Conservation (phyloP, 306 rosid genomes). For the Quillaja saponaria region DNA sequence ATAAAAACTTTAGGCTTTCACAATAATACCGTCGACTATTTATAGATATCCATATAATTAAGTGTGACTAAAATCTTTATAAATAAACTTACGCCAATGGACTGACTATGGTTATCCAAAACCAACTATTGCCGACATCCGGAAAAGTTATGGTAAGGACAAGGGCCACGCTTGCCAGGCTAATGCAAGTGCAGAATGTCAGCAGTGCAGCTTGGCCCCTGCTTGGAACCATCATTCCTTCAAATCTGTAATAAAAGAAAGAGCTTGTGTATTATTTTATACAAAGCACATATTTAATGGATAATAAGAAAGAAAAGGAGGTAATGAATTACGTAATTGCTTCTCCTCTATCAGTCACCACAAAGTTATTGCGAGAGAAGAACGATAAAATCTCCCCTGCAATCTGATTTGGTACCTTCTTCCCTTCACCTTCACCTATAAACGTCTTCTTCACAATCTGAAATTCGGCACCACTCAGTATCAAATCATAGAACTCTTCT, state of each 20-base stretch:
- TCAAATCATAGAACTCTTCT: background rate
- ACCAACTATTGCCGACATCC: constrained; percentile 89
- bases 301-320: background rate
- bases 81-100: constrained; percentile 79
- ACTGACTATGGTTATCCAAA: constrained; percentile 71
- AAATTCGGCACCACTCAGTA: background rate
- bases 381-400: constrained; percentile 90
- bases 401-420: constrained; percentile 59
- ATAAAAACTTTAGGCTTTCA: no score
- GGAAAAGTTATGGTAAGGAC: constrained; percentile 88
- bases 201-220: constrained; percentile 82
- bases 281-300: background rate
- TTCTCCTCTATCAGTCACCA: constrained; percentile 75
- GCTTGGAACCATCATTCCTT: constrained; percentile 86
- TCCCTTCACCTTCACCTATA: constrained; percentile 51
- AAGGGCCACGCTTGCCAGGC: constrained; percentile 84
- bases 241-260: constrained; percentile 60
- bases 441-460: constrained; percentile 91
- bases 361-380: constrained; percentile 84
- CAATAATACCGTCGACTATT: no score
- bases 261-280: background rate
- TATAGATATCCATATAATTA: no score
- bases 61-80: no score
- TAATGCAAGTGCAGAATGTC: constrained; percentile 89
- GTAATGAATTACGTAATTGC: constrained; percentile 65